Evolutionary conservation across 2,329 filamentous ascomycete genomes (phyloP), one percentile per base, ranked within the genome.

Genomic region (Hypoxylon sp.): DNA sequence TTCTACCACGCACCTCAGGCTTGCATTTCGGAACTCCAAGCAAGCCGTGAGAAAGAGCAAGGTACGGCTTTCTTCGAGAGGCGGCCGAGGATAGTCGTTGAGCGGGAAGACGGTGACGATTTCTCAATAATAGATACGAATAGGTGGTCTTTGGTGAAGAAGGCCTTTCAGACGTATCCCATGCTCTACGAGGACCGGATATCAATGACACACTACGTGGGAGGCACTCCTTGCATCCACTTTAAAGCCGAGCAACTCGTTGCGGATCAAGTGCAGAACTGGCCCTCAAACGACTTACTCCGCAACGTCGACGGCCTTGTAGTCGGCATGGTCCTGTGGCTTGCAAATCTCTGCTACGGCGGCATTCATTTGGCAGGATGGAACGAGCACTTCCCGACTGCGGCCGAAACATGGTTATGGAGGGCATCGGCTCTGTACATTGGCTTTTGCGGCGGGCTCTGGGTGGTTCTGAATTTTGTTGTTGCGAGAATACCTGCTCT

Each of bases 381-480:
- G 75, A 72, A 75, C 24, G 71, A 75, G 21, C 65, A 75, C 52
- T 78, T 76, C 52, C 72, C 75, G 0, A 71, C 68, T 11, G 27
- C 32, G 3, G 27, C 61, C 2, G 76, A 77, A 46, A 37, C 39
- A 48, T 74, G 66, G 59, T 42, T 76, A 15, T 77, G 75, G 72
- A 58, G 74, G 4, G 64, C 57, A 2, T 68, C 60, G 10, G 57
- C 73, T 11, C 39, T 69, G 0, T 72, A 74, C 53, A 72, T 74
- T 7, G 62, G 50, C 27, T 69, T 67, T 32, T 58, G 67, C 42
- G 64, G 67, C 6, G 29, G 58, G 2, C 52, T 70, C n/a, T 67
- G 67, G 67, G 52, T 57, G 1, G 35, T 55, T 4, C 19, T 69
- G 13, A 63, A 69, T 42, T 37, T 67, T 27, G 21, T 47, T 24